phyloP scores from a whole-genome alignment of 331 rosid species.

The Phaseolus coccineus region DNA sequence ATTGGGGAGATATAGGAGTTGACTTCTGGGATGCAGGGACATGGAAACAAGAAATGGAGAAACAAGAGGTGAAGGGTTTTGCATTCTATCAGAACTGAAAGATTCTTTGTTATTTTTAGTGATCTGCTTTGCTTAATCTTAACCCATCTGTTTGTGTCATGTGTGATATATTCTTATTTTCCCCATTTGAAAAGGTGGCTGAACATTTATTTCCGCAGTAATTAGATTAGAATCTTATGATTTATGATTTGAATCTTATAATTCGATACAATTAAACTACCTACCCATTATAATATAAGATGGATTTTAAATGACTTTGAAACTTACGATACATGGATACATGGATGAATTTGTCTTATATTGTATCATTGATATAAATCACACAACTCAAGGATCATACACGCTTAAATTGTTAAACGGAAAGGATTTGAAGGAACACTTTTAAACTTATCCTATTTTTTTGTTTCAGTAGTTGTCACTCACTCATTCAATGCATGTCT shows the following conservation, averaged over 20 bases:
- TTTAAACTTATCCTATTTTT: too few species aligned
- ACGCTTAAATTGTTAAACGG: background rate
- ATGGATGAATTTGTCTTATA: background rate
- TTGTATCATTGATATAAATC: background rate
- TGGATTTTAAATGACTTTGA: background rate
- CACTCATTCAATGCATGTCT: background rate
- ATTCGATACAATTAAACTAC: background rate
- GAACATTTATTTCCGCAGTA: background rate
- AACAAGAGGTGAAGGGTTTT: slow-evolving; percentile 67
- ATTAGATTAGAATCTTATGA: background rate
- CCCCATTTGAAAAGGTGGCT: background rate
- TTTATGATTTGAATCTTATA: background rate
- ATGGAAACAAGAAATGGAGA: slow-evolving; percentile 66
- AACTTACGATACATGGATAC: background rate
- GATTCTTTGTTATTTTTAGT: background rate
- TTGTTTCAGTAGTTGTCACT: background rate
- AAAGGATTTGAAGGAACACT: background rate
- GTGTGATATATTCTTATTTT: background rate
- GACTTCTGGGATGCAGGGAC: slow-evolving; percentile 67
- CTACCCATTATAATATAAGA: background rate
- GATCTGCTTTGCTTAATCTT: slow-evolving; percentile 5
- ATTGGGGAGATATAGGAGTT: slow-evolving; percentile 80
- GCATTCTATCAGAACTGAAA: background rate
- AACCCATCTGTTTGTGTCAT: background rate
- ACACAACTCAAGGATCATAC: background rate